phyloP scores from a whole-genome alignment of 176 grass and related monocot species.

The Rhynchospora pubera region DNA sequence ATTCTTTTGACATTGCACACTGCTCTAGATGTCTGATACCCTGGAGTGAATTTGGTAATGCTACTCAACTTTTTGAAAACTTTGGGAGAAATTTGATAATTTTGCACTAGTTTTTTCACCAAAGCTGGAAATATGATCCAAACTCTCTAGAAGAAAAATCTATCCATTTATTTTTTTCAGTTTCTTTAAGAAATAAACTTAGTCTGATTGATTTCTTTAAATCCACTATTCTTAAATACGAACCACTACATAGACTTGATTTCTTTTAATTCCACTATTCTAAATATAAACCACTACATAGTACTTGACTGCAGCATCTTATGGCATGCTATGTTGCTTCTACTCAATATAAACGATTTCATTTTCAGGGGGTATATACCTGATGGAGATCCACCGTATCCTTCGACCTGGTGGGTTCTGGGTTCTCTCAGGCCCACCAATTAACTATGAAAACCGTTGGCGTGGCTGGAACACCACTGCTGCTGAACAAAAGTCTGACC shows the following conservation, averaged over 20 bases:
- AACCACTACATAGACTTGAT: too few relatives aligned
- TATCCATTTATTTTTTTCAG: neutral
- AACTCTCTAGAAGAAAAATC: neutral
- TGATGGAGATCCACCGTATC: slow-evolving; percentile 74
- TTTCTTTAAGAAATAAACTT: neutral
- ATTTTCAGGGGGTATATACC: slow-evolving; percentile 63
- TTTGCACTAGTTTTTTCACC: neutral
- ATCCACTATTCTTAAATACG: too few relatives aligned
- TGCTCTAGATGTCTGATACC: slow-evolving; percentile 86
- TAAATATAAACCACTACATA: neutral
- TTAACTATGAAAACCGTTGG: slow-evolving; percentile 96
- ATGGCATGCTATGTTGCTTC: neutral
- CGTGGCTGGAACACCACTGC: slow-evolving; percentile 92
- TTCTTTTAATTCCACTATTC: neutral
- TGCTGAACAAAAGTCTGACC: slow-evolving; percentile 66
- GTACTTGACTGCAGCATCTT: neutral
- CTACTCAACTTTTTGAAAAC: neutral
- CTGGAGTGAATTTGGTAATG: slow-evolving; percentile 76
- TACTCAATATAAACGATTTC: neutral
- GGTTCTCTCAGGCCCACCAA: slow-evolving; percentile 85
- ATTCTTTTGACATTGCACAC: slow-evolving; percentile 83
- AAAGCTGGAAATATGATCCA: neutral
- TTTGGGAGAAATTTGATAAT: neutral
- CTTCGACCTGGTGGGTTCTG: slow-evolving; percentile 82
- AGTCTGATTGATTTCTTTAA: neutral